Percentiles rank a stretch among this genome's conserved stretches.
Evolutionary conservation across 2,329 filamentous ascomycete species (phyloP).

Genomic region (Phoma sp.): DNA sequence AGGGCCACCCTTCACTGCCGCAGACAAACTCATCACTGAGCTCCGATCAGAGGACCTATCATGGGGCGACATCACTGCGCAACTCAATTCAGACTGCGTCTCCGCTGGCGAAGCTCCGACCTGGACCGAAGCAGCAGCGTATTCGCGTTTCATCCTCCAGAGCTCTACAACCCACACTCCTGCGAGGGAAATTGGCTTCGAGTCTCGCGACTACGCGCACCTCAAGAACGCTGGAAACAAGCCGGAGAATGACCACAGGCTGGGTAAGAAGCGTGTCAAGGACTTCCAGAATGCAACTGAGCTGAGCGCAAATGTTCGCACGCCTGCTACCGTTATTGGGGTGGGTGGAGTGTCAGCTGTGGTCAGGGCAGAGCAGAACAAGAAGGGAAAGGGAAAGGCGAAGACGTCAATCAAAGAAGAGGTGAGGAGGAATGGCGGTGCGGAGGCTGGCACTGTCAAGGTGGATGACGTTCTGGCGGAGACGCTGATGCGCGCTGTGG

Average conservation of each 20-base stretch:
- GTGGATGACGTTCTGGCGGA: constrained; percentile 10
- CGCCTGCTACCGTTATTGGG: not conserved
- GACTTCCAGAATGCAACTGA: constrained; percentile 29
- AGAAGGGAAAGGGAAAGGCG: constrained; percentile 1
- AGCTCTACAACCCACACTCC: constrained; percentile 29
- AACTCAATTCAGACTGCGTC: constrained; percentile 34
- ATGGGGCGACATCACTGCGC: constrained; percentile 38
- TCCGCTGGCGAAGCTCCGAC: constrained; percentile 19
- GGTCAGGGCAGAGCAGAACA: not conserved
- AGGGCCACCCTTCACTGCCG: too few relatives aligned
- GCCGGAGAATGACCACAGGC: constrained; percentile 16
- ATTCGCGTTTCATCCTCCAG: constrained; percentile 46
- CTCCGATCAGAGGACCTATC: constrained; percentile 35
- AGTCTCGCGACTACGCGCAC: constrained; percentile 43
- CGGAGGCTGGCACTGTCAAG: not conserved
- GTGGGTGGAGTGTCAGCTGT: not conserved
- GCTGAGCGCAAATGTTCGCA: constrained; percentile 31
- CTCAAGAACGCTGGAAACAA: constrained; percentile 28
- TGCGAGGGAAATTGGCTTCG: constrained; percentile 36
- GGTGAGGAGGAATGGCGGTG: constrained; percentile 2
- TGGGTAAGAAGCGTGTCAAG: constrained; percentile 31
- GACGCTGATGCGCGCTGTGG: constrained; percentile 38
- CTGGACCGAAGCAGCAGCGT: constrained; percentile 42
- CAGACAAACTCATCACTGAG: constrained; percentile 38
- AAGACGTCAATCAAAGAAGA: constrained; percentile 1